Evolutionary conservation across 139 green algal genomes (phyloP).

Genomic region (Spirogloea muscicola): DNA sequence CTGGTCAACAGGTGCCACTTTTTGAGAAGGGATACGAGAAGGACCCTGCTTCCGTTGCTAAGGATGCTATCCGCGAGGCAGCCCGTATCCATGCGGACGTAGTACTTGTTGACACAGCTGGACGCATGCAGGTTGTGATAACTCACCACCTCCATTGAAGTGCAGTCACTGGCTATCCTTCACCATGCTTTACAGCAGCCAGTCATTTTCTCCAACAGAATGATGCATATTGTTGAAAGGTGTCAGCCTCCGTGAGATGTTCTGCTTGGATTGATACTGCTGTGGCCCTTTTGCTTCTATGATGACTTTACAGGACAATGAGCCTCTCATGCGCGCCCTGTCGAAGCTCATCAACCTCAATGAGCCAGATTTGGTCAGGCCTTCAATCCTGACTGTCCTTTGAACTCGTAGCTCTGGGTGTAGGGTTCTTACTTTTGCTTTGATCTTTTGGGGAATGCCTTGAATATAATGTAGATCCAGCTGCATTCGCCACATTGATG

Average conservation of each 20-base stretch:
- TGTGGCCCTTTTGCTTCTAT: no score
- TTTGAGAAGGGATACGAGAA: slow-evolving; percentile 99
- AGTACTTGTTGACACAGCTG: slow-evolving; percentile 96
- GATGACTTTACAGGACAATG: slow-evolving; percentile 96
- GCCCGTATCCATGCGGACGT: slow-evolving; percentile 76
- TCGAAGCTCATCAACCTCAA: slow-evolving; percentile 91
- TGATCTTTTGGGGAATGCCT: neutral
- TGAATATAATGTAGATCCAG: neutral
- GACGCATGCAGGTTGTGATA: slow-evolving; percentile 81
- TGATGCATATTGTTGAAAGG: neutral
- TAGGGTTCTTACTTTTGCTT: neutral
- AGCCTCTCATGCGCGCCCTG: slow-evolving; percentile 97
- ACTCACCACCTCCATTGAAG: no score
- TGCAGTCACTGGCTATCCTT: no score
- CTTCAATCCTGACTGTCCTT: no score
- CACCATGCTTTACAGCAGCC: no score
- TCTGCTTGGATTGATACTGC: no score
- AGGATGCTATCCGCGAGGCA: slow-evolving; percentile 81
- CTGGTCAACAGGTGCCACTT: slow-evolving; percentile 68
- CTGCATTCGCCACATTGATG: no score
- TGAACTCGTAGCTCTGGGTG: no score
- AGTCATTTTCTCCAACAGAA: neutral
- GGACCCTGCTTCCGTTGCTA: slow-evolving; percentile 87
- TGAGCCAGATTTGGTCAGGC: slow-evolving; percentile 78
- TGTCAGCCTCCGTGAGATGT: no score